Evolutionary conservation across 176 grass and related monocot species (phyloP).

Genomic region (Pharus latifolius): DNA sequence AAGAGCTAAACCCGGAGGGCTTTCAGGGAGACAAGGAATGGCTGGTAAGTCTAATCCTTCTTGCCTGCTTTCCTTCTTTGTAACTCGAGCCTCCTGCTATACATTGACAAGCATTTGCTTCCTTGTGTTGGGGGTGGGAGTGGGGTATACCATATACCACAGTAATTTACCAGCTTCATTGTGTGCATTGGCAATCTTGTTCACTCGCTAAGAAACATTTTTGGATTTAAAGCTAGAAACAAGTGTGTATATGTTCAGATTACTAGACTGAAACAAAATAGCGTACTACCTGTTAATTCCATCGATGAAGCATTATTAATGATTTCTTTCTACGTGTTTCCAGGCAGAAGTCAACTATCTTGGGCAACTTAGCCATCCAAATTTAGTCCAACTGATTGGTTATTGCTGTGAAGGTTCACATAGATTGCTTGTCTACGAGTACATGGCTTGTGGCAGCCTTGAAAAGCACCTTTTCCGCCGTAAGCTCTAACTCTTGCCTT

Average conservation of each 20-base stretch:
- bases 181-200: background rate
- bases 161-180: slow-evolving; percentile 1
- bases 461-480: slow-evolving; percentile 92
- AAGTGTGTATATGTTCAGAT: background rate
- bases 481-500: slow-evolving; percentile 34
- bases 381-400: slow-evolving; percentile 89
- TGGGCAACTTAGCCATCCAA: slow-evolving; percentile 87
- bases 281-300: background rate
- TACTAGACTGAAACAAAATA: background rate
- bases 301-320: slow-evolving; percentile 10
- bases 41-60: slow-evolving; percentile 48
- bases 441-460: slow-evolving; percentile 91
- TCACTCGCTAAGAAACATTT: background rate
- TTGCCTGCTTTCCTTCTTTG: background rate
- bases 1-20: slow-evolving; percentile 88
- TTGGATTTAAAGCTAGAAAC: background rate
- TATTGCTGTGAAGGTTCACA: slow-evolving; percentile 93
- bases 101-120: background rate
- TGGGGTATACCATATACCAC: no score
- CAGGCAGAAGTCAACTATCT: slow-evolving; percentile 99
- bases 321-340: slow-evolving; percentile 19
- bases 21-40: slow-evolving; percentile 98
- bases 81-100: background rate
- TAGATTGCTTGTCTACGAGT: slow-evolving; percentile 88
- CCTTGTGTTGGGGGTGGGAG: no score